phyloP scores from a whole-genome alignment of 163 green algal species.

The Prototheca stagnorum region DNA sequence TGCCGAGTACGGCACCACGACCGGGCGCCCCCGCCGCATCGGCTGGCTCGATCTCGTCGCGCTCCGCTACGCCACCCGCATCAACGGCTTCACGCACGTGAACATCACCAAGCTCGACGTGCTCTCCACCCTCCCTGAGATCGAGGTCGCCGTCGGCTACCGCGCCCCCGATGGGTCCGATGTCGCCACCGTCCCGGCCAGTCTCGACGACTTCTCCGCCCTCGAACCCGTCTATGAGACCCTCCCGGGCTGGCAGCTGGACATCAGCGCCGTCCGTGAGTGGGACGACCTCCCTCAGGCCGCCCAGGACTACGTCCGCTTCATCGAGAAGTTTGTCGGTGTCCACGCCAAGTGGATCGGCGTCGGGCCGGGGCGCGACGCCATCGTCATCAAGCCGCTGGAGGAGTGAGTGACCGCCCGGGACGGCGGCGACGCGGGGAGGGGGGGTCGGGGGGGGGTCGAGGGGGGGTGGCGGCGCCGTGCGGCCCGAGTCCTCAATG shows the following conservation, averaged over 20 bases:
- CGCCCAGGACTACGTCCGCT: slow-evolving; percentile 33
- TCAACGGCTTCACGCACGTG: slow-evolving; percentile 94
- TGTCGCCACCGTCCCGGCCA: slow-evolving; percentile 47
- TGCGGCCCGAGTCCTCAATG: not conserved
- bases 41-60: slow-evolving; percentile 98
- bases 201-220: slow-evolving; percentile 48
- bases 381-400: slow-evolving; percentile 65
- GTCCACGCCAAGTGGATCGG: slow-evolving; percentile 89
- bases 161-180: slow-evolving; percentile 19
- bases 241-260: slow-evolving; percentile 80
- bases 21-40: slow-evolving; percentile 77
- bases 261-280: slow-evolving; percentile 63
- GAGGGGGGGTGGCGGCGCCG: not conserved
- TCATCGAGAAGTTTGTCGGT: slow-evolving; percentile 70
- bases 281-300: slow-evolving; percentile 67
- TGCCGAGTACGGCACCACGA: slow-evolving; percentile 96
- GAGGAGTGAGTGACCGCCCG: too few species aligned
- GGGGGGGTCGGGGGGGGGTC: too few species aligned
- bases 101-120: slow-evolving; percentile 99
- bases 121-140: slow-evolving; percentile 65
- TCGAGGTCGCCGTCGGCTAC: slow-evolving; percentile 63
- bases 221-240: slow-evolving; percentile 83
- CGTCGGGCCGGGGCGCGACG: slow-evolving; percentile 88
- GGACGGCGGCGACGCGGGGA: too few species aligned
- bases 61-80: slow-evolving; percentile 59